Evolutionary conservation across 306 rosid species (phyloP), one percentile per base, ranked within the genome.

Genomic region (Cucumis hystrix): DNA sequence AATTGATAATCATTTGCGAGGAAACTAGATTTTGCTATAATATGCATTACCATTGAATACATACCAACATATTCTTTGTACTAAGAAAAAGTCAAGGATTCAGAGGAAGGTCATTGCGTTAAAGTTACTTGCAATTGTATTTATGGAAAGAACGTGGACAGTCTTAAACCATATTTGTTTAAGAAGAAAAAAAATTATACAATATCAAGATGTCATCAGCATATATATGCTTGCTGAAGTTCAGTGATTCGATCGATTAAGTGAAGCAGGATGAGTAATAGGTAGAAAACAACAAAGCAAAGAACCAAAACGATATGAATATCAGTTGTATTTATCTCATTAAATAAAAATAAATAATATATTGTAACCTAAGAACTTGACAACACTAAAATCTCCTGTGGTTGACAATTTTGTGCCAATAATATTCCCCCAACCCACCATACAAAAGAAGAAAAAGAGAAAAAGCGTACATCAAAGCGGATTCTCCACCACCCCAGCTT

Each of bases 271-370:
- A 43, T 23, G 57, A 71, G 60, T 71, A 23, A 71, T 14, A 25
- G 40, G 76, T 23, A 49, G 54, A 71, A 57, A 28, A 71, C 25
- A 28, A 71, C 1, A 71, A 23, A 49, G 23, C 23, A 39, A 71
- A 15, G 23, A 47, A 21, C 58, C n/a, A 6, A 71, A 47, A 25
- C 59, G 59, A 71, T 25, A 49, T 8, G 23, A 71, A 49, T n/a
- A 71, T 49, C 59, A 15, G 43, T 71, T 25, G 76, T 71, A 71
- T 49, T 49, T 51, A 71, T 71, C 60, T 71, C 76, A 49, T 71
- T 71, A 71, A 71, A 71, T 71, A 71, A 49, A 71, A 71, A 71
- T 71, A 71, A 71, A 49, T 49, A 49, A 71, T 71, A 71, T 49
- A 71, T 71, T 2, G 60, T 71, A 71, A 49, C 16, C 14, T 45